Conservation (phyloP, 169 alveolate genomes). For the Neospora caninum region DNA sequence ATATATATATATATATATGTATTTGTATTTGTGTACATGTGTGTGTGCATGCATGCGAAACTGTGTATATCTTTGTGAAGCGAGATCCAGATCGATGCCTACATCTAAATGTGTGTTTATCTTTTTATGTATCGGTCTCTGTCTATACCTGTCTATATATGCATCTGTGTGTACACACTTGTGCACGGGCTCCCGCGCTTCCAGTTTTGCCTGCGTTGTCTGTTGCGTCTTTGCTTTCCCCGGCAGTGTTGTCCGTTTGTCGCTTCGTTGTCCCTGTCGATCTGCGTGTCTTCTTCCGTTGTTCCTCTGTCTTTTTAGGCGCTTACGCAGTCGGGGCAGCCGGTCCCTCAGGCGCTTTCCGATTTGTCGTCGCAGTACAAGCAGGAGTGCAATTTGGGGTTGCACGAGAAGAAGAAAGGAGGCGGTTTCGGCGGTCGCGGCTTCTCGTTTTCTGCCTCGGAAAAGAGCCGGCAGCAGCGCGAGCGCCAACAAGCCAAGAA, state of each 20-base stretch:
- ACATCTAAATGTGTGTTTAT: too few species aligned
- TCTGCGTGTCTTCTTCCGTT: background rate
- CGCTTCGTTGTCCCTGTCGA: too few species aligned
- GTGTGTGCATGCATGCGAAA: background rate
- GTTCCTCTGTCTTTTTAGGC: slow-evolving; percentile 55
- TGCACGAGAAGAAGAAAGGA: slow-evolving; percentile 86
- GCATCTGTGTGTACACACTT: background rate
- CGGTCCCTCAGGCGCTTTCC: slow-evolving; percentile 86
- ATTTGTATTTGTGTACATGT: background rate
- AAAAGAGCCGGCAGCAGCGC: slow-evolving; percentile 89
- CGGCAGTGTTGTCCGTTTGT: too few species aligned
- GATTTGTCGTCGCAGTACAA: slow-evolving; percentile 83
- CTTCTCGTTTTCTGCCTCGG: slow-evolving; percentile 91
- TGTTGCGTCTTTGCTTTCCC: too few species aligned
- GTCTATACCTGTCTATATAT: background rate
- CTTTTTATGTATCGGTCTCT: background rate
- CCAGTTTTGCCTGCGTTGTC: too few species aligned
- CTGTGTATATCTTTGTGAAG: too few species aligned
- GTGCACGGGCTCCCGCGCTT: too few species aligned
- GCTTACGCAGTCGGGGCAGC: slow-evolving; percentile 84
- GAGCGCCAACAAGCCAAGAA: slow-evolving; percentile 85
- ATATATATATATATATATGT: background rate
- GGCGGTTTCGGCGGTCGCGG: slow-evolving; percentile 96
- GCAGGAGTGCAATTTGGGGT: slow-evolving; percentile 76
- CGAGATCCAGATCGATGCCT: too few species aligned